Evolutionary conservation across 2,329 filamentous ascomycete species (phyloP).

Genomic region (Trichoderma sp.): DNA sequence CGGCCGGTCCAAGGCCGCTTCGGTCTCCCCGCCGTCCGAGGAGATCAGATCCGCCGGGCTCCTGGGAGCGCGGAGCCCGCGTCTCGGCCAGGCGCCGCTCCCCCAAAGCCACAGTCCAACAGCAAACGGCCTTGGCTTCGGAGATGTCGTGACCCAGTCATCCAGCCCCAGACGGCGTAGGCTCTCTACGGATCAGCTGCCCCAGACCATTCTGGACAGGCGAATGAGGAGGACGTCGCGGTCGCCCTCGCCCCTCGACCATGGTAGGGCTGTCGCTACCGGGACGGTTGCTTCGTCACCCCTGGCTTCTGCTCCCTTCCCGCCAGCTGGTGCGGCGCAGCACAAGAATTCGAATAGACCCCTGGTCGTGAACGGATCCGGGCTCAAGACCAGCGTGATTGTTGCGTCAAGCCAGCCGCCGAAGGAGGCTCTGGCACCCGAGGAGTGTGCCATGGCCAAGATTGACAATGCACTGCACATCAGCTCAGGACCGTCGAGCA

Average conservation of each 20-base stretch:
- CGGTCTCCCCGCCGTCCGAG: slow-evolving; percentile 53
- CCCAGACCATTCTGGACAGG: slow-evolving; percentile 56
- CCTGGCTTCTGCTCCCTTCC: slow-evolving; percentile 43
- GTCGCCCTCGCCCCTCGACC: slow-evolving; percentile 59
- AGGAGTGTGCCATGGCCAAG: slow-evolving; percentile 31
- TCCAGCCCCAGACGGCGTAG: slow-evolving; percentile 47
- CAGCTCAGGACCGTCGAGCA: slow-evolving; percentile 28
- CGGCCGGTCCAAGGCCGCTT: slow-evolving; percentile 45
- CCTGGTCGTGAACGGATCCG: slow-evolving; percentile 56
- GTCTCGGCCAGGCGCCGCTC: slow-evolving; percentile 34
- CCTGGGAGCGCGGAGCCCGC: slow-evolving; percentile 35
- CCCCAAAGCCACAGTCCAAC: slow-evolving; percentile 32
- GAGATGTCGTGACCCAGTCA: slow-evolving; percentile 47
- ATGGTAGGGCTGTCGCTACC: slow-evolving; percentile 49
- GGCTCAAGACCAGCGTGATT: slow-evolving; percentile 42
- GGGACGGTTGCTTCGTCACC: slow-evolving; percentile 45
- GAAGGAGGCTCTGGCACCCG: slow-evolving; percentile 27
- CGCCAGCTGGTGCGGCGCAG: slow-evolving; percentile 36
- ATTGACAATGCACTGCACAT: slow-evolving; percentile 39
- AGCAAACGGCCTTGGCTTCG: slow-evolving; percentile 50
- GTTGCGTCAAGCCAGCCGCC: slow-evolving; percentile 28
- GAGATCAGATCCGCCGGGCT: slow-evolving; percentile 43
- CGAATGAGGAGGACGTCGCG: slow-evolving; percentile 57
- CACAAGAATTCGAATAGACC: slow-evolving; percentile 47
- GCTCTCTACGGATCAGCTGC: slow-evolving; percentile 56